Evolutionary conservation across 2,329 filamentous ascomycete species (phyloP), one percentile per base, ranked within the genome.

Genomic region (Colletotrichum salicis): DNA sequence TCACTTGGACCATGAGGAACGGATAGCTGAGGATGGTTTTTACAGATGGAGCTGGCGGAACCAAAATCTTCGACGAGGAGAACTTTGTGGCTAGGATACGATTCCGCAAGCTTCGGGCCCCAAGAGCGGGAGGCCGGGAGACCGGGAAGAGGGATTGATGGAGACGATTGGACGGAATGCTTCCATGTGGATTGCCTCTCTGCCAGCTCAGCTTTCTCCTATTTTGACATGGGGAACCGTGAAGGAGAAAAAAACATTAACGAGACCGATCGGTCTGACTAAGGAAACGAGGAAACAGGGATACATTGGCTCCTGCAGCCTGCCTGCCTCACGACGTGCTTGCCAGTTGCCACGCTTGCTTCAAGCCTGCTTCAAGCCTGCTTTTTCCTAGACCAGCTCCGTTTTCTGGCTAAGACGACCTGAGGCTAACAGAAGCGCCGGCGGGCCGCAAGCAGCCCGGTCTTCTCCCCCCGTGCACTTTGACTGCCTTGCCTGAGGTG

Each of bases 311-410:
- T 24, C 33, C 11, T 51, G n/a, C 22, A 11, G 5, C 41, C 59
- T 45, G 41, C 15, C 41, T 7, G 41, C 41, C 41, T 48, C 41
- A 8, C 41, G 41, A n/a, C 7, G 41, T 48, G 41, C 22, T 54
- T 54, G 22, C 37, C 13, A 41, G 37, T 41, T 41, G 37, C 51
- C 27, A 24, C 27, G 96, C 95, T 91, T 98, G 96, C 56, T 35
- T 67, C 37, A 19, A 15, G 13, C 13, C 37, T 4, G 13, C 37
- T 41, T 22, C 41, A 29, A 54, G n/a, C 15, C 48, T 27, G 41
- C 41, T n/a, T 19, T n/a, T 48, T 48, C 41, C 41, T 48, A 19
- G 19, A 48, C 41, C 19, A 19, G 52, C 60, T 71, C 69, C 69
- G 69, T 71, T 60, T 60, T 69, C 59, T 64, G 64, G 65, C 69